Evolutionary conservation across 257 asterid species (phyloP).

Genomic region (Solanum sitiens): DNA sequence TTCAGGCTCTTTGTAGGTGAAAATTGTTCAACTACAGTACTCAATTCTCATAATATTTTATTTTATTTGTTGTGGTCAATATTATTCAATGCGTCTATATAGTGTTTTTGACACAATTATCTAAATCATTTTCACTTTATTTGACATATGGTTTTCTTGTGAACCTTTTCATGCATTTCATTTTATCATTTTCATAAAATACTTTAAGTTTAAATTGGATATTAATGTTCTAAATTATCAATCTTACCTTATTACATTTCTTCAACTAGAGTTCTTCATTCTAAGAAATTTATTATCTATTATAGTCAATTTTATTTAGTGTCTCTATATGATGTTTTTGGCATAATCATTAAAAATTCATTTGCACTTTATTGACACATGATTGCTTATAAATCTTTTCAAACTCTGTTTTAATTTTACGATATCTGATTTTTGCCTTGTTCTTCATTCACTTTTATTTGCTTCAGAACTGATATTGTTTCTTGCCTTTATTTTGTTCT

Average conservation of each 20-base stretch:
- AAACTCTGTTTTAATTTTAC: too few species aligned
- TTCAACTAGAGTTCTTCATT: neutral
- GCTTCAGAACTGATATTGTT: neutral
- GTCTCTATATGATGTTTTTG: neutral
- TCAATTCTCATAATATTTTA: neutral
- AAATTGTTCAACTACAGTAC: neutral
- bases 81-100: neutral
- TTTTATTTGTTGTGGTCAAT: neutral
- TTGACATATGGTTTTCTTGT: neutral
- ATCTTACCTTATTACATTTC: neutral
- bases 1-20: neutral
- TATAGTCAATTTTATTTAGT: neutral
- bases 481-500: neutral
- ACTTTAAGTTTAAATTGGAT: neutral
- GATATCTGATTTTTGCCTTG: too few species aligned
- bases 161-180: neutral
- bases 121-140: neutral
- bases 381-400: neutral
- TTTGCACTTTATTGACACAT: neutral
- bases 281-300: too few species aligned
- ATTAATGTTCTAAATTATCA: neutral
- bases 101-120: neutral
- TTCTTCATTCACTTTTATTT: neutral
- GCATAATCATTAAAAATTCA: neutral
- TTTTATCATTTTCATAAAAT: neutral